These are phyloP conservation scores for Sapria himalayana DNA, from an alignment of 345 rosid species.

Conservation along the genomic window DNA sequence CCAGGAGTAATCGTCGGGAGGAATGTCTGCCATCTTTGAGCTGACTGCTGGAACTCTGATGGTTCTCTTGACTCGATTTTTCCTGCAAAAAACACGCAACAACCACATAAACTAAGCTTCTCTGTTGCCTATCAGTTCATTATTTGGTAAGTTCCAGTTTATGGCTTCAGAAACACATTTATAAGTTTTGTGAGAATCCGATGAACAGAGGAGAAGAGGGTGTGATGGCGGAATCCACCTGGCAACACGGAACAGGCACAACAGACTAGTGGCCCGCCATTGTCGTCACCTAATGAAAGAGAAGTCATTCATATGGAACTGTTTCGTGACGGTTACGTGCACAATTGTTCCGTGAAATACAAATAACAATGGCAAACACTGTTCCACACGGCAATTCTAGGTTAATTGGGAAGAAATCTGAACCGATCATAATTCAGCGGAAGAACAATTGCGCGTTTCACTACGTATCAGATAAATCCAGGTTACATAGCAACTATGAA, in stretches of 20 bases:
- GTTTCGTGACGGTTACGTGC: no score
- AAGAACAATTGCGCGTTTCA: no score
- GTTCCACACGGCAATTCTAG: no score
- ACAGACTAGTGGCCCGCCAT: no score
- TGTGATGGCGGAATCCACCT: not conserved
- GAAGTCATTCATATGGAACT: no score
- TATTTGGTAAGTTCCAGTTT: not conserved
- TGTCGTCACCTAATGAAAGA: no score
- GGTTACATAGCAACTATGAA: not conserved
- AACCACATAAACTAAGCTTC: not conserved
- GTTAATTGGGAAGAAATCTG: no score
- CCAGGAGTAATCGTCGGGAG: conserved; percentile 82
- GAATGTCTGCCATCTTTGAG: conserved; percentile 77
- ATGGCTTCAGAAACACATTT: not conserved
- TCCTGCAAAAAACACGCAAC: conserved; percentile 18
- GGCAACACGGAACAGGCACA: no score
- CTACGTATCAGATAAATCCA: no score
- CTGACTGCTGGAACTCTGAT: conserved; percentile 78
- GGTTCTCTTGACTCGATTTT: conserved; percentile 50
- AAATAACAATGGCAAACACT: no score
- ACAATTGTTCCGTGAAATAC: no score
- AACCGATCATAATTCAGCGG: no score
- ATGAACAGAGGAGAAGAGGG: not conserved
- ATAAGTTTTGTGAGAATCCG: not conserved
- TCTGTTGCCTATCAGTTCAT: not conserved